Evolutionary conservation across 2,329 filamentous ascomycete species (phyloP).

Genomic region (Ceratocystis colombiana): DNA sequence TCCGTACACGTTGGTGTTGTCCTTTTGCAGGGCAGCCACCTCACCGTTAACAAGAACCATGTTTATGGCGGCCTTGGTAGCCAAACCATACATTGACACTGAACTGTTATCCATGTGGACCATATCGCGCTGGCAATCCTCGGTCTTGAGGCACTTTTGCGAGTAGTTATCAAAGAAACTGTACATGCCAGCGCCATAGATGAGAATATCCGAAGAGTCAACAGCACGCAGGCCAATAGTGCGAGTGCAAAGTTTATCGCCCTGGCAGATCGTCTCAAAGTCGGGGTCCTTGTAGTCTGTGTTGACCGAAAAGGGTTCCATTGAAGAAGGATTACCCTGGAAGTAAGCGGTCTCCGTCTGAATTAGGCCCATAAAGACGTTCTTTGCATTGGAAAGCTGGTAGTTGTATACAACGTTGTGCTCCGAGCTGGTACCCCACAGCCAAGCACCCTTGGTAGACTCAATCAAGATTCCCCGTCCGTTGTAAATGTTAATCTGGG

Average conservation of each 20-base stretch:
- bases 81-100: constrained; percentile 57
- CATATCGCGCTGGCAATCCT: constrained; percentile 70
- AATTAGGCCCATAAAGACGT: constrained; percentile 72
- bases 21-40: constrained; percentile 43
- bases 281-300: constrained; percentile 54
- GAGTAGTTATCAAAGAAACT: constrained; percentile 76
- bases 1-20: constrained; percentile 58
- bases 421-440: constrained; percentile 65
- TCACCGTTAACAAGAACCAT: constrained; percentile 58
- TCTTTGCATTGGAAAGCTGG: constrained; percentile 64
- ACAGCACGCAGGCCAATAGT: constrained; percentile 66
- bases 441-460: constrained; percentile 63
- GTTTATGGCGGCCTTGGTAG: constrained; percentile 63
- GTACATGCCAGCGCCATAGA: constrained; percentile 68
- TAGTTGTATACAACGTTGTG: constrained; percentile 70
- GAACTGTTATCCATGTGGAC: constrained; percentile 57
- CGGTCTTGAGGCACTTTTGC: constrained; percentile 55
- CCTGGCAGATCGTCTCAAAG: constrained; percentile 49
- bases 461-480: constrained; percentile 76
- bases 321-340: constrained; percentile 69
- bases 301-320: constrained; percentile 53
- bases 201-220: constrained; percentile 54
- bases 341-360: constrained; percentile 87
- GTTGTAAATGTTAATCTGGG: constrained; percentile 79
- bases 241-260: constrained; percentile 48